These are phyloP conservation scores for Psilocybe cubensis DNA, from an alignment of 768 basidiomycete species.

Conservation along the genomic window DNA sequence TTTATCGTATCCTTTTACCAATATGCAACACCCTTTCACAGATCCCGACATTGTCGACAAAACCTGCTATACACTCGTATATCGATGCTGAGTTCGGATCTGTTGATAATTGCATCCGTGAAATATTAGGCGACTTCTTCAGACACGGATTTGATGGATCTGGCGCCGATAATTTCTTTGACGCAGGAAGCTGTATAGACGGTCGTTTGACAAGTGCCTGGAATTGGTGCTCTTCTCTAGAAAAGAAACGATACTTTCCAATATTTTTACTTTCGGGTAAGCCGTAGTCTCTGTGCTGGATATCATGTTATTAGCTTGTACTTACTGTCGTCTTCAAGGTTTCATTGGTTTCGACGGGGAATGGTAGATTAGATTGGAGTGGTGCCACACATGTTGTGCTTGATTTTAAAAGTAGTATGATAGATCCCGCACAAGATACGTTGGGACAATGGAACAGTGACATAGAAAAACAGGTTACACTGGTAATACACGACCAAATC, in stretches of 20 bases:
- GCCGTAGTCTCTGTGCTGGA: constrained; percentile 24
- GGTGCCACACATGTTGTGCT: neutral
- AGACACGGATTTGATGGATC: constrained; percentile 88
- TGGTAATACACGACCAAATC: constrained; percentile 15
- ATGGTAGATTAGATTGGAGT: constrained; percentile 49
- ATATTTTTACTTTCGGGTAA: constrained; percentile 77
- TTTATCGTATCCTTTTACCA: constrained; percentile 87
- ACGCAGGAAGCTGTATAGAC: constrained; percentile 85
- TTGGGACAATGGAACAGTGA: constrained; percentile 1
- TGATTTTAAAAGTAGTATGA: neutral
- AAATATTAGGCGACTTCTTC: constrained; percentile 85
- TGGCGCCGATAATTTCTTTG: constrained; percentile 91
- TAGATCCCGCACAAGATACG: neutral
- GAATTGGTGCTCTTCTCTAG: constrained; percentile 88
- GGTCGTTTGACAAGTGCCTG: constrained; percentile 87
- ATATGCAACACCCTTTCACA: constrained; percentile 83
- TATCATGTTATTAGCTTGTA: constrained; percentile 1
- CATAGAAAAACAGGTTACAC: constrained; percentile 5
- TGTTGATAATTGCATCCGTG: constrained; percentile 63
- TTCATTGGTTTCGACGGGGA: constrained; percentile 88
- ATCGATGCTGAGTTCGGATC: constrained; percentile 86
- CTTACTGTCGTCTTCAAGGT: constrained; percentile 40
- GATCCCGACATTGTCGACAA: constrained; percentile 65
- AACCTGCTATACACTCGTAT: constrained; percentile 73
- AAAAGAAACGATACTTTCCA: constrained; percentile 86